Conservation (phyloP, 495 filamentous ascomycete genomes). For the Polyplosphaeria fusca region DNA sequence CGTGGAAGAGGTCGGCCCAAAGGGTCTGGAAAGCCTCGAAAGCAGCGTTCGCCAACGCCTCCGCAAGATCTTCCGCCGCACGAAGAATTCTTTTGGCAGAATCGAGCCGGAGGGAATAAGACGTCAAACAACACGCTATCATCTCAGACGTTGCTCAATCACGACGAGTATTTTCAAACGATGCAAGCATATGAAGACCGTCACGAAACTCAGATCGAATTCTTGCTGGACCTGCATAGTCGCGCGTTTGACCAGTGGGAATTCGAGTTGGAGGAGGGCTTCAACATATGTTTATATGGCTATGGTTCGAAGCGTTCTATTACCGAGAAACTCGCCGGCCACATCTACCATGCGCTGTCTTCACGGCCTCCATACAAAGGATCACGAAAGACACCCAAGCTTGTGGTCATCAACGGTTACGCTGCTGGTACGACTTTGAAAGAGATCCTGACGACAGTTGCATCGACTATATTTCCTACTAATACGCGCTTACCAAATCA, state of each 20-base stretch:
- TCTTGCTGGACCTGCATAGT: slow-evolving; percentile 70
- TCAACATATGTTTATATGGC: slow-evolving; percentile 88
- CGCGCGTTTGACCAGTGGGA: slow-evolving; percentile 86
- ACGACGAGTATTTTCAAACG: slow-evolving; percentile 84
- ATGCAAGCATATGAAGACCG: slow-evolving; percentile 65
- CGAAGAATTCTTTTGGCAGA: slow-evolving; percentile 92
- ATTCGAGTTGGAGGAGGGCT: slow-evolving; percentile 85
- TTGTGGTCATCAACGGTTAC: slow-evolving; percentile 89
- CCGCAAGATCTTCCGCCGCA: slow-evolving; percentile 76
- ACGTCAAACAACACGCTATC: slow-evolving; percentile 85
- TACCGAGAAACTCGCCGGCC: slow-evolving; percentile 70
- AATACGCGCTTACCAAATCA: slow-evolving; percentile 58
- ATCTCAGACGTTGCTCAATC: slow-evolving; percentile 71
- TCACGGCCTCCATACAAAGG: slow-evolving; percentile 30
- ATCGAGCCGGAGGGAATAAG: slow-evolving; percentile 71
- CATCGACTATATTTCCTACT: slow-evolving; percentile 60
- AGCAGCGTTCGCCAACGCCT: slow-evolving; percentile 66
- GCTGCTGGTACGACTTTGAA: slow-evolving; percentile 69
- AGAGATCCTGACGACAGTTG: slow-evolving; percentile 73
- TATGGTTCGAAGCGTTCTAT: slow-evolving; percentile 84
- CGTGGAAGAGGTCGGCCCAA: slow-evolving; percentile 58
- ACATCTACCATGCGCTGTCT: slow-evolving; percentile 55
- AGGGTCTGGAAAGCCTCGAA: slow-evolving; percentile 42
- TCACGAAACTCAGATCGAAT: slow-evolving; percentile 66
- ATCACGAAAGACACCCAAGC: slow-evolving; percentile 47